phyloP scores from a whole-genome alignment of 75 land plant genomes.

The Isoetes taiwanensis region DNA sequence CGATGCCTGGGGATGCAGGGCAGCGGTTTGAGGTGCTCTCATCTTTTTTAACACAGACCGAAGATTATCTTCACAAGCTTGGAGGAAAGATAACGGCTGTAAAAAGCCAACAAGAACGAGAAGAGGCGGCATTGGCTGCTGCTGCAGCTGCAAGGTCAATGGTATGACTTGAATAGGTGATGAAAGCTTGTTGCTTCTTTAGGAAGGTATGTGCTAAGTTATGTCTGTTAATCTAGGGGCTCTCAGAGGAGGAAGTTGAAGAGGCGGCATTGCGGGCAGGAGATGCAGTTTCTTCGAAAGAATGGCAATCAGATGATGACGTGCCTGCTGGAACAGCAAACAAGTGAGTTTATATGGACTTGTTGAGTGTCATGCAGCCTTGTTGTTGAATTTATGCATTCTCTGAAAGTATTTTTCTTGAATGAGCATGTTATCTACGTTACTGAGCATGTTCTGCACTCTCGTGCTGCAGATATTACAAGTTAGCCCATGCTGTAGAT shows the following conservation, averaged over 20 bases:
- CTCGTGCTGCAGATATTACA: slow-evolving; percentile 68
- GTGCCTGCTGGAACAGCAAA: slow-evolving; percentile 63
- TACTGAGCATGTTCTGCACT: too few relatives aligned
- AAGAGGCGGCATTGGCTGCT: slow-evolving; percentile 88
- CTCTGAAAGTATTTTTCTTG: too few relatives aligned
- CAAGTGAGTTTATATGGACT: slow-evolving; percentile 38
- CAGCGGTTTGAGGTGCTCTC: slow-evolving; percentile 89
- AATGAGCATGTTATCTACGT: too few relatives aligned
- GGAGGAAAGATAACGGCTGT: slow-evolving; percentile 94
- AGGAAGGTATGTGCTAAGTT: neutral
- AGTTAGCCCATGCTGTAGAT: slow-evolving; percentile 94
- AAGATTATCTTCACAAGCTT: slow-evolving; percentile 92
- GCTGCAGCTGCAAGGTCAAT: slow-evolving; percentile 81
- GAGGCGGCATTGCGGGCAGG: slow-evolving; percentile 86
- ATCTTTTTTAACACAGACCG: slow-evolving; percentile 90
- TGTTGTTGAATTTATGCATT: too few relatives aligned
- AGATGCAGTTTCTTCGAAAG: slow-evolving; percentile 74
- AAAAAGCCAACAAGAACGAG: slow-evolving; percentile 83
- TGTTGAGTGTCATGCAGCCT: too few relatives aligned
- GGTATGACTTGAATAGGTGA: slow-evolving; percentile 28
- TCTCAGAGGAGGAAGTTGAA: slow-evolving; percentile 94
- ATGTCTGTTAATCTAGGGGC: slow-evolving; percentile 41
- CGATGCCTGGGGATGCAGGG: slow-evolving; percentile 90
- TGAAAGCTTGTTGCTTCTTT: neutral
- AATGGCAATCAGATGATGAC: slow-evolving; percentile 59